Evolutionary conservation across 2,329 filamentous ascomycete genomes (phyloP).

Genomic region (Ceratocystis diversiconidia): DNA sequence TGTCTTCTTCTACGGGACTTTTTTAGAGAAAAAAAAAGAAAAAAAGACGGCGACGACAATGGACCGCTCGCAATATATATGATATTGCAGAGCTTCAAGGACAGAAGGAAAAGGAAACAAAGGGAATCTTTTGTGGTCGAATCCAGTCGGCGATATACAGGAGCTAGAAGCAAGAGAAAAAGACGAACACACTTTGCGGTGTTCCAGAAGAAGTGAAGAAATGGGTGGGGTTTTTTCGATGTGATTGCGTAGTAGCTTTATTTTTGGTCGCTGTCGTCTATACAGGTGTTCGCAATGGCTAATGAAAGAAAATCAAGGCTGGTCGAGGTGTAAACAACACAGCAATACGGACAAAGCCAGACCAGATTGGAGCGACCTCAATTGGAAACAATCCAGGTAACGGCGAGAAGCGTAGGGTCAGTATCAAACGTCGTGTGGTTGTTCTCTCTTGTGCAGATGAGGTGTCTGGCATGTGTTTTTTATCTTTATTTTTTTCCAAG

Average conservation of each 20-base stretch:
- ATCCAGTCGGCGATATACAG: conserved; percentile 14
- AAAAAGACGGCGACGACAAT: not conserved
- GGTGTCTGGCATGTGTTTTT: not conserved
- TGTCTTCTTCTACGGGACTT: conserved; percentile 9
- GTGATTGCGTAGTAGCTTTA: not conserved
- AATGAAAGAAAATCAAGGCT: not conserved
- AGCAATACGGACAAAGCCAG: conserved; percentile 11
- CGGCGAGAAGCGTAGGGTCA: not conserved
- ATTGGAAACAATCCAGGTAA: not conserved
- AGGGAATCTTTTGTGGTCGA: conserved; percentile 8
- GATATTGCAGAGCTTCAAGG: not conserved
- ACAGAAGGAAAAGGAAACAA: conserved; percentile 1
- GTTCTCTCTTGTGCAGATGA: not conserved
- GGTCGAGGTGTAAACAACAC: not conserved
- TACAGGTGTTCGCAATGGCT: conserved; percentile 1
- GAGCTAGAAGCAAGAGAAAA: not conserved
- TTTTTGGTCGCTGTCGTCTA: not conserved
- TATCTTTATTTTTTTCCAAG: not conserved
- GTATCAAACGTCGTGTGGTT: conserved; percentile 1
- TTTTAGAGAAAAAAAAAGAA: conserved; percentile 1
- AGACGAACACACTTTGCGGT: not conserved
- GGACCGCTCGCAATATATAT: not conserved
- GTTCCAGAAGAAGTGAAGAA: not conserved
- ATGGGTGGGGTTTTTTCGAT: not conserved
- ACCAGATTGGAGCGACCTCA: conserved; percentile 1